Evolutionary conservation across 345 rosid genomes (phyloP).

Genomic region (Populus nigra): DNA sequence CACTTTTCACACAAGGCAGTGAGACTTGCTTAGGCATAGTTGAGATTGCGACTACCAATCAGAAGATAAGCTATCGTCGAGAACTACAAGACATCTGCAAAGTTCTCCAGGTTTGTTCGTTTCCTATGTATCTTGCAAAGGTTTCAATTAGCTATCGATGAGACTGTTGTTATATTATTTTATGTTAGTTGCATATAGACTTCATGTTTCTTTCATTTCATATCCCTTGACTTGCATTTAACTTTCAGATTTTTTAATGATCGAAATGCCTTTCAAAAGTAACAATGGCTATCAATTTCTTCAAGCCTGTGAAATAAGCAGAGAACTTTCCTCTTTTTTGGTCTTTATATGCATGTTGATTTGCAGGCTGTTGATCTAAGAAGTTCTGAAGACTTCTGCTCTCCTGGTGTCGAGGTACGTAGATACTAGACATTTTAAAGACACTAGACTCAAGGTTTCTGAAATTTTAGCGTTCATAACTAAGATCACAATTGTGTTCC

Average conservation of each 20-base stretch:
- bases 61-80: slow-evolving; percentile 50
- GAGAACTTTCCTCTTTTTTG: not conserved
- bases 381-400: slow-evolving; percentile 50
- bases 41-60: slow-evolving; percentile 69
- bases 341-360: not conserved
- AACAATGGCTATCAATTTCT: not conserved
- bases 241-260: not conserved
- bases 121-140: not conserved
- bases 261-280: not conserved
- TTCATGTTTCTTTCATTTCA: not conserved
- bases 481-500: slow-evolving; percentile 25
- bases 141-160: not conserved
- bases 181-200: not conserved
- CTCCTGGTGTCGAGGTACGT: slow-evolving; percentile 47
- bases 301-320: not conserved
- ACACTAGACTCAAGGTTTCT: slow-evolving; percentile 2
- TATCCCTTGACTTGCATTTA: not conserved
- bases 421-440: slow-evolving; percentile 8
- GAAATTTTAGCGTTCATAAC: slow-evolving; percentile 9
- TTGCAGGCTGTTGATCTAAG: slow-evolving; percentile 60
- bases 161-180: not conserved
- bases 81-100: slow-evolving; percentile 64
- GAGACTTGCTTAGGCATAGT: slow-evolving; percentile 73
- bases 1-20: slow-evolving; percentile 65
- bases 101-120: slow-evolving; percentile 70